Evolutionary conservation across 768 basidiomycete genomes (phyloP), one percentile per base, ranked within the genome.

Genomic region (Russula foetens): DNA sequence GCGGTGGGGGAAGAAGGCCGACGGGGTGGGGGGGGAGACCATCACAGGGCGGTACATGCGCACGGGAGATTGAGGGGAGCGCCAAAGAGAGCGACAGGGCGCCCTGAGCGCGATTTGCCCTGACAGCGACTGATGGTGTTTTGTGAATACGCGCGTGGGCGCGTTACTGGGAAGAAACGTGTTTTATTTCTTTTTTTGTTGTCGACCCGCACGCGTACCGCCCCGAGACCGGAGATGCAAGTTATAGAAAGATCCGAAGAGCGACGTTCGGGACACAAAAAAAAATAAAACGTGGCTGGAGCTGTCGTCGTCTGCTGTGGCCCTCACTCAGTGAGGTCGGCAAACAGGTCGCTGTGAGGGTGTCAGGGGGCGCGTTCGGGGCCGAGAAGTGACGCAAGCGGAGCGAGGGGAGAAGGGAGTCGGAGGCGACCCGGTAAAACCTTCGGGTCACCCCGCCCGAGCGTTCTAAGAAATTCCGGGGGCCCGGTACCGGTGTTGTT

Each of bases 61-160:
- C 44, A n/a, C 47, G 23, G 51, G 46, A 57, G 56, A 53, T 53
- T 41, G 61, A 58, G 56, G 52, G 56, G 61, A 50, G 61, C 50
- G 61, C 61, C 45, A 62, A 38, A 53, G 21, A 43, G 17, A 15
- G 41, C 53, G 49, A 57, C 50, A 62, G 51, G 56, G 51, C 60
- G 60, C 56, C 61, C 61, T 57, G 56, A 62, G 56, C 61, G 51
- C 56, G 56, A 46, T 46, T 62, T 58, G 38, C 43, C 33, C 38
- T 62, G 56, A 62, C 60, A 57, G 60, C 49, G 50, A 55, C 35
- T 57, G 60, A 57, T 62, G 50, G 48, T 24, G 43, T 54, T 31
- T 49, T 60, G 41, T 45, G 49, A 51, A 57, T 33, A 35, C 26
- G 23, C 39, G 26, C 35, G 55, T 28, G 56, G 55, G 60, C 55